A percentile compares a stretch with the other conserved stretches of the same genome.
phyloP scores from a whole-genome alignment of 2,329 filamentous ascomycete species.

The Penicillium paneum region DNA sequence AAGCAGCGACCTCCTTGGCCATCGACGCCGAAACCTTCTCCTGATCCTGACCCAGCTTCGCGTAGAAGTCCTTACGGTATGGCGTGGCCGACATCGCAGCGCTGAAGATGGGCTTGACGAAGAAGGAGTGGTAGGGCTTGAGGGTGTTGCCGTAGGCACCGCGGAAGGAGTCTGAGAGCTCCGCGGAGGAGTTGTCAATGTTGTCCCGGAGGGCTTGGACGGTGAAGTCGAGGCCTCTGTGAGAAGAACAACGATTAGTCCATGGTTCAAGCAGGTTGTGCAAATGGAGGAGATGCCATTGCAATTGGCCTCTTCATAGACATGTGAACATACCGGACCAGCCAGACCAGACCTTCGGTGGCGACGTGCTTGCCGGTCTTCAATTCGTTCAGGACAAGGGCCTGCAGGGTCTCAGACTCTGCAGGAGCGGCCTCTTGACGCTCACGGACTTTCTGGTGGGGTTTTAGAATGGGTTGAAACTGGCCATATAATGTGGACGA shows the following conservation, averaged over 20 bases:
- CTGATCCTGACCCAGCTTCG: constrained; percentile 62
- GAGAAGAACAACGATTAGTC: neutral
- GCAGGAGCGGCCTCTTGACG: constrained; percentile 73
- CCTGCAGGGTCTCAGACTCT: constrained; percentile 80
- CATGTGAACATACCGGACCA: constrained; percentile 64
- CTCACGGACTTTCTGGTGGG: constrained; percentile 75
- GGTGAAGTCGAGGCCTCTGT: constrained; percentile 90
- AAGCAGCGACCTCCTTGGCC: constrained; percentile 67
- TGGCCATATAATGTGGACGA: constrained; percentile 20
- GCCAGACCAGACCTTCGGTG: constrained; percentile 87
- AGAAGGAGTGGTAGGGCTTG: constrained; percentile 84
- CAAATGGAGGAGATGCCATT: neutral
- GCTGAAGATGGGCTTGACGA: constrained; percentile 88
- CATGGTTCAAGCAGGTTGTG: neutral
- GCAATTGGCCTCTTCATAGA: neutral
- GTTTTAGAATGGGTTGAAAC: constrained; percentile 11
- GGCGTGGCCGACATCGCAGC: constrained; percentile 91
- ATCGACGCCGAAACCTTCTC: constrained; percentile 63
- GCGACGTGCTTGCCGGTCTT: constrained; percentile 85
- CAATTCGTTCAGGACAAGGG: constrained; percentile 80
- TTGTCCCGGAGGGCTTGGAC: constrained; percentile 78
- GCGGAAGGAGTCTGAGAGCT: constrained; percentile 85
- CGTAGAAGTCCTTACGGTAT: constrained; percentile 90
- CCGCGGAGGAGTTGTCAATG: constrained; percentile 62
- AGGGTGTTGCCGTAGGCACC: constrained; percentile 79